Evolutionary conservation across 1,284 basidiomycete species (phyloP), one percentile per base, ranked within the genome.

Genomic region (Ustilago loliicola): DNA sequence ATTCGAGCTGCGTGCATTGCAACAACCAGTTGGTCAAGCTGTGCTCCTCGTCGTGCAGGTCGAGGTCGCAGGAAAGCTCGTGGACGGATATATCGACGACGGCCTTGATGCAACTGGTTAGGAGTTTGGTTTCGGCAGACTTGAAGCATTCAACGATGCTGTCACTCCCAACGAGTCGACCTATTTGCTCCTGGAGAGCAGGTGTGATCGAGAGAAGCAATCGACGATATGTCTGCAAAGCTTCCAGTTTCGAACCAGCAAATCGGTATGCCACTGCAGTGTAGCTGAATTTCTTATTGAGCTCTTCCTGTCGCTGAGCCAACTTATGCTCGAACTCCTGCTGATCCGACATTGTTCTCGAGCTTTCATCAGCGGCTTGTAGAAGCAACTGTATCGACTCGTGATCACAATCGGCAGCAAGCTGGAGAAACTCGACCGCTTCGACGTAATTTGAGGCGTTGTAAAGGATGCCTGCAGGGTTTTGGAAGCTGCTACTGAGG

Each of bases 401-500:
- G 23, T 47, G 40, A 9, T 75, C 72, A 34, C 78, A 30, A 38
- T 79, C 74, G 55, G 85, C 85, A 11, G 86, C 72, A 4, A 72
- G 52, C 27, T 63, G 34, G 6, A 81, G 73, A 40, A 87, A 83
- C 0, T 61, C 77, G 9, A 80, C 66, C 0, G 86, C 86, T 6
- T 78, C 80, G 8, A 68, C 80, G 6, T 76, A 72, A 21, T 76
- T 78, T 13, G 68, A 67, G 0, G 80, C 81, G 29, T 86, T 86
- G 76, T 86, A 88, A 8, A 87, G 77, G 38, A 80, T 80, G 19
- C 83, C 85, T 8, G 83, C 88, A 53, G 84, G 73, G 54, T 88
- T 88, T 72, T 87, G 88, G 30, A 85, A 85, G 5, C 81, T 79
- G 11, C 68, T 83, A 3, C 85, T 84, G 32, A 87, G 61, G 19